These are phyloP conservation scores for Suhomyces yuchorum DNA, from an alignment of 1,139 yeast genomes.

Conservation along the genomic window DNA sequence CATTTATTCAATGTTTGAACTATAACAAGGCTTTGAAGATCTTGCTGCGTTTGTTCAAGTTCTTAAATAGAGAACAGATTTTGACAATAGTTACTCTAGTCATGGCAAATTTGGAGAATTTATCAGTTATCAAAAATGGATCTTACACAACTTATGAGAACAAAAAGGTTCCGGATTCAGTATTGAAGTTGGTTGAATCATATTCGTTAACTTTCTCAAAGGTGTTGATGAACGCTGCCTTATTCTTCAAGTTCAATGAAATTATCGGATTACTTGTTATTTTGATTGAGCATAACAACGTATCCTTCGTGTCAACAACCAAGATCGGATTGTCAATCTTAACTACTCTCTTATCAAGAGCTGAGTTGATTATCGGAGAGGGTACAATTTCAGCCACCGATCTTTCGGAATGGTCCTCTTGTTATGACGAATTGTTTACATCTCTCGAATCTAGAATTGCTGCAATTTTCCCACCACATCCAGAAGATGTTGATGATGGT, in stretches of 20 bases:
- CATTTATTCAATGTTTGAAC: slow-evolving; percentile 81
- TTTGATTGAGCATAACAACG: slow-evolving; percentile 70
- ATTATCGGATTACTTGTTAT: slow-evolving; percentile 80
- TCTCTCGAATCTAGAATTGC: slow-evolving; percentile 77
- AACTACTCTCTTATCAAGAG: slow-evolving; percentile 87
- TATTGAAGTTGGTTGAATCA: slow-evolving; percentile 69
- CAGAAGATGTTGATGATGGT: slow-evolving; percentile 61
- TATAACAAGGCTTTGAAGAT: slow-evolving; percentile 89
- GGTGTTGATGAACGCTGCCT: slow-evolving; percentile 79
- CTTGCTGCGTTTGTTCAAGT: slow-evolving; percentile 85
- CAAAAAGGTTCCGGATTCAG: slow-evolving; percentile 53
- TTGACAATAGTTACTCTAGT: slow-evolving; percentile 77
- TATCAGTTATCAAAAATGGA: slow-evolving; percentile 77
- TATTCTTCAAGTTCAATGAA: slow-evolving; percentile 80
- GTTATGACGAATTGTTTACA: slow-evolving; percentile 82
- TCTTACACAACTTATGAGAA: slow-evolving; percentile 69
- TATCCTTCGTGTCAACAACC: slow-evolving; percentile 75
- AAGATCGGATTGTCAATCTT: slow-evolving; percentile 85
- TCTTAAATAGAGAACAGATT: slow-evolving; percentile 75
- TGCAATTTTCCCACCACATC: slow-evolving; percentile 78
- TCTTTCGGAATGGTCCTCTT: slow-evolving; percentile 72
- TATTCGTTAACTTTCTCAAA: slow-evolving; percentile 85
- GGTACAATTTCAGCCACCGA: slow-evolving; percentile 60
- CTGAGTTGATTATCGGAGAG: slow-evolving; percentile 90
- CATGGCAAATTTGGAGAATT: slow-evolving; percentile 78